A percentile compares a stretch with the other conserved stretches of the same genome.
These are phyloP conservation scores for Astrephomene gubernaculifera DNA, from an alignment of 139 green algal genomes.

Conservation along the genomic window DNA sequence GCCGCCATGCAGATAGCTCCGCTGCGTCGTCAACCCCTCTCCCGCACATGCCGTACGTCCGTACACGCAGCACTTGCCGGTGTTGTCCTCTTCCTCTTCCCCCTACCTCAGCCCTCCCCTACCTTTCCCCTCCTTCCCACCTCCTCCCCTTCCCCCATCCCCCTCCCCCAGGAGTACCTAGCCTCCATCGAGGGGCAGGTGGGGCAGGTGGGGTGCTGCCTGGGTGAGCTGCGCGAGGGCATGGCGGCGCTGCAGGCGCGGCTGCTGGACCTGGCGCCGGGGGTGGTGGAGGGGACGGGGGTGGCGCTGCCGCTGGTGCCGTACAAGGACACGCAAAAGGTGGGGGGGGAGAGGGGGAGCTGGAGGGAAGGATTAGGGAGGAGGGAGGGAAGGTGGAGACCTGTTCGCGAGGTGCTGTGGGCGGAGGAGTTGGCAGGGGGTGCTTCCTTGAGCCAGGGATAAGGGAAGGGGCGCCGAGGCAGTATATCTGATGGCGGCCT, in stretches of 20 bases:
- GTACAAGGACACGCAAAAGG: conserved; percentile 19
- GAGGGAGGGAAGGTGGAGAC: too few species aligned
- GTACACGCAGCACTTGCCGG: too few species aligned
- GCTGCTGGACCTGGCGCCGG: conserved; percentile 4
- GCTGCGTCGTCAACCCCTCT: too few species aligned
- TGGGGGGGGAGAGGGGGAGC: background rate
- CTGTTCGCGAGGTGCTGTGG: too few species aligned
- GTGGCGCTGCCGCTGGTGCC: background rate
- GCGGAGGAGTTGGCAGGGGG: too few species aligned
- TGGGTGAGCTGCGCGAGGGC: background rate
- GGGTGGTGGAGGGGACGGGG: conserved; percentile 7
- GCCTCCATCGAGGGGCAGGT: background rate
- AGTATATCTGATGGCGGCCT: background rate
- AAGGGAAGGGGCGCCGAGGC: background rate
- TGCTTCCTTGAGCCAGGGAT: too few species aligned
- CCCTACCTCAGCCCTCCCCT: too few species aligned
- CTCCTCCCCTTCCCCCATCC: background rate
- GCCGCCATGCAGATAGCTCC: too few species aligned
- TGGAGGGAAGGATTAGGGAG: too few species aligned
- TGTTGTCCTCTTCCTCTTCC: too few species aligned
- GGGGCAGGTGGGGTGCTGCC: background rate
- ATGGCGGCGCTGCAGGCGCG: conserved; percentile 11
- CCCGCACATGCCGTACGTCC: too few species aligned
- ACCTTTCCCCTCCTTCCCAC: background rate
- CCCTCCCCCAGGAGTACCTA: conserved; percentile 28